Base-by-base conservation (phyloP, 345 rosid genomes). In the Gossypium anomalum region DNA sequence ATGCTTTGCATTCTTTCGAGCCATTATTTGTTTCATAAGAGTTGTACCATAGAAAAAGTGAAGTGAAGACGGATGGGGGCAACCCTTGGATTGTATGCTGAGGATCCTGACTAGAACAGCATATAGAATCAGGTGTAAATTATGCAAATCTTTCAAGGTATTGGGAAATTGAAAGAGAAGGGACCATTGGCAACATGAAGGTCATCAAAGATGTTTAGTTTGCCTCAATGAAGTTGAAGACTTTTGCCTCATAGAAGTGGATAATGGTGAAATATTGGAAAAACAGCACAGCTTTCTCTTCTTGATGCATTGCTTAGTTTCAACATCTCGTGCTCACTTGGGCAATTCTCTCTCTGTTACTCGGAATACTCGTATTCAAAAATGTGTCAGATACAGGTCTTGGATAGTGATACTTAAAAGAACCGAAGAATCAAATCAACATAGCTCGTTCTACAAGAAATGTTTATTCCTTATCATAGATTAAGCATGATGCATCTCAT, bases 1-100 rank as follows among this genome's bases (percentile, higher is more conserved):
- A 70, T 56, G 61, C n/a, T 38, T 48, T 76, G 49, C 41, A n/a
- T 27, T 20, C 20, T 29, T 59, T 59, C 27, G n/a, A 59, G n/a
- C 27, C 25, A 25, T 47, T 47, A 13, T 9, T 47, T 11, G 12
- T 13, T 47, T 47, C 51, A 45, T 45, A 34, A 34, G 48, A 11
- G 48, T 11, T 45, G 48, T 11, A 10, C 12, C 51, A 47, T 12
- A 47, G 12, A 47, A 47, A 47, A 59, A 27, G 10, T 15, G 66
- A 29, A 7, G 25, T 15, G 29, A 61, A 34, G 44, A 29, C 16
- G 66, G 20, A 61, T 29, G 13, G 44, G 17, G 17, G 44, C 44
- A 15, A 16, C 17, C 66, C 44, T 29, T 12, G 20, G 44, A 61
- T 19, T 15, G 5, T 2, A 7, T 7, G 44, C 44, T 61, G 49